Percentiles rank a stretch among this genome's conserved stretches.
Evolutionary conservation across 1,284 basidiomycete species (phyloP).

Genomic region (Marasmius oreades): DNA sequence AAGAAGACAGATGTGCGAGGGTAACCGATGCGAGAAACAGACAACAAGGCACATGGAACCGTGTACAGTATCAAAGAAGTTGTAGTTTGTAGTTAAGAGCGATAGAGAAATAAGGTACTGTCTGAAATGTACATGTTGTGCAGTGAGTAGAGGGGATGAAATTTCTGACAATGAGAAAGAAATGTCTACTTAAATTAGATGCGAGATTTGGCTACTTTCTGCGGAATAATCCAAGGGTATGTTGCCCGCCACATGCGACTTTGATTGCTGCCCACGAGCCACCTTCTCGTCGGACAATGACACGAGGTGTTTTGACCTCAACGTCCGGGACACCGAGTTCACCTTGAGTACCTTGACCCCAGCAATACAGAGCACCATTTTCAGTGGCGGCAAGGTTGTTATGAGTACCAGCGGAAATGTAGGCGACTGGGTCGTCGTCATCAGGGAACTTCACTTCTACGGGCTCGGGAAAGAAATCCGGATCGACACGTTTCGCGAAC

Average conservation of each 20-base stretch:
- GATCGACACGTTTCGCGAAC: constrained; percentile 47
- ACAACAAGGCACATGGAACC: neutral
- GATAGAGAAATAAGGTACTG: neutral
- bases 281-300: constrained; percentile 66
- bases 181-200: constrained; percentile 52
- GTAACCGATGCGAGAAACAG: no score
- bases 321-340: constrained; percentile 65
- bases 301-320: constrained; percentile 53
- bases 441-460: constrained; percentile 68
- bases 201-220: constrained; percentile 34
- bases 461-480: constrained; percentile 61
- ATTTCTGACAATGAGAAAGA: constrained; percentile 29
- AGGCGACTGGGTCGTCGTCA: constrained; percentile 65
- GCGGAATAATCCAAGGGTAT: constrained; percentile 65
- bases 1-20: no score
- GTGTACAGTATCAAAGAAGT: neutral
- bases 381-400: constrained; percentile 81
- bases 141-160: neutral
- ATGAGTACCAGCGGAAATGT: constrained; percentile 75
- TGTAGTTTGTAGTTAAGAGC: neutral
- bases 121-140: neutral
- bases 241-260: constrained; percentile 70
- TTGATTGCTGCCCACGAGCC: constrained; percentile 60
- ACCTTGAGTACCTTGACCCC: constrained; percentile 80
- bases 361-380: constrained; percentile 78